A percentile compares a stretch with the other conserved stretches of the same genome.
These are phyloP conservation scores for Fonsecaea pugnacius DNA, from an alignment of 2,329 filamentous ascomycete species.

Conservation along the genomic window DNA sequence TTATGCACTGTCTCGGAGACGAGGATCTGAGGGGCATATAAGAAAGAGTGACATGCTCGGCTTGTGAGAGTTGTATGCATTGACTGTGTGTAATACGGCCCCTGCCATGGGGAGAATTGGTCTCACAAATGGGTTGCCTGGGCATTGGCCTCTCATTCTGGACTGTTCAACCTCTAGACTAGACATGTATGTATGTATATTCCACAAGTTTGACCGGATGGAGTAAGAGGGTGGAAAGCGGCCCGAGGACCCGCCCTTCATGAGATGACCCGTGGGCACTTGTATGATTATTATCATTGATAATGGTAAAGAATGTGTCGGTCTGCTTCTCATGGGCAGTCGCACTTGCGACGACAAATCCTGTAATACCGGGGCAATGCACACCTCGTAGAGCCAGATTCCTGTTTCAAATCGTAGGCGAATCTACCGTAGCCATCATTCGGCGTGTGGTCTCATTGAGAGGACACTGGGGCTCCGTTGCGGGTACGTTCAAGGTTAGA, in stretches of 20 bases:
- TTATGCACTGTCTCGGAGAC: neutral
- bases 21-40: neutral
- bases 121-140: neutral
- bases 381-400: neutral
- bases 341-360: neutral
- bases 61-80: neutral
- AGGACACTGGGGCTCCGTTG: neutral
- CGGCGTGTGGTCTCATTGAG: neutral
- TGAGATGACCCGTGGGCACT: neutral
- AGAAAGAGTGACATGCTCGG: neutral
- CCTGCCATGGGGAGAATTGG: neutral
- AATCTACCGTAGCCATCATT: neutral
- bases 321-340: neutral
- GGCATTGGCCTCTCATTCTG: neutral
- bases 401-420: neutral
- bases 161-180: neutral
- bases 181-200: neutral
- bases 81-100: neutral
- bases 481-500: neutral
- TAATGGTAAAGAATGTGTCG: neutral
- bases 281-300: neutral
- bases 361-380: neutral
- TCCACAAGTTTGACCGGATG: neutral
- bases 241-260: neutral
- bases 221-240: neutral